phyloP scores from a whole-genome alignment of 225 moss, liverwort and hornwort species.

The Physcomitrium patens region DNA sequence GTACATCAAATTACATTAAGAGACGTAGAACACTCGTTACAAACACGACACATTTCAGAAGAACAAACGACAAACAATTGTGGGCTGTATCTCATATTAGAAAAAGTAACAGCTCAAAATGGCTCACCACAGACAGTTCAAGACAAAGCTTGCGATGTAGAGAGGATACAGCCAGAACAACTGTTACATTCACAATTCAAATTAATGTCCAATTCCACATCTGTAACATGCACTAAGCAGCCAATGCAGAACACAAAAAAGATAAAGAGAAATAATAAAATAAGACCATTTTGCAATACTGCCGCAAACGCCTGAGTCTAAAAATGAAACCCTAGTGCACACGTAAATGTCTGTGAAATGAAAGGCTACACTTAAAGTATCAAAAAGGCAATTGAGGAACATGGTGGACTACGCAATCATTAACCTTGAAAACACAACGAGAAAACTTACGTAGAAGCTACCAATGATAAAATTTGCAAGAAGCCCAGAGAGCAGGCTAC shows the following conservation, averaged over 20 bases:
- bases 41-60: conserved; percentile 5
- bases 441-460: conserved; percentile 75
- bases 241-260: conserved; percentile 21
- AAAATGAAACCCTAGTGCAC: background rate
- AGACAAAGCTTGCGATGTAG: conserved; percentile 82
- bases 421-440: conserved; percentile 23
- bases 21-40: conserved; percentile 11
- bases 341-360: background rate
- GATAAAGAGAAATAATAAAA: too few species aligned
- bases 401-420: conserved; percentile 2
- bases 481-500: conserved; percentile 47
- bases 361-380: background rate
- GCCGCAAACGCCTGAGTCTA: background rate
- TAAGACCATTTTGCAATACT: too few species aligned
- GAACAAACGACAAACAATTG: background rate
- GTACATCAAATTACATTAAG: background rate
- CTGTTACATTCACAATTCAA: conserved; percentile 53
- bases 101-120: conserved; percentile 26
- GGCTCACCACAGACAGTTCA: conserved; percentile 91
- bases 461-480: conserved; percentile 69
- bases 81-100: background rate
- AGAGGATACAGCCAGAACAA: conserved; percentile 92
- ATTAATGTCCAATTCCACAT: conserved; percentile 26
- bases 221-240: conserved; percentile 28
- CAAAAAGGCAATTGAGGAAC: background rate